A percentile compares a stretch with the other conserved stretches of the same genome.
phyloP scores from a whole-genome alignment of 352 stramenopile genomes.

The Globisporangium spiculum region DNA sequence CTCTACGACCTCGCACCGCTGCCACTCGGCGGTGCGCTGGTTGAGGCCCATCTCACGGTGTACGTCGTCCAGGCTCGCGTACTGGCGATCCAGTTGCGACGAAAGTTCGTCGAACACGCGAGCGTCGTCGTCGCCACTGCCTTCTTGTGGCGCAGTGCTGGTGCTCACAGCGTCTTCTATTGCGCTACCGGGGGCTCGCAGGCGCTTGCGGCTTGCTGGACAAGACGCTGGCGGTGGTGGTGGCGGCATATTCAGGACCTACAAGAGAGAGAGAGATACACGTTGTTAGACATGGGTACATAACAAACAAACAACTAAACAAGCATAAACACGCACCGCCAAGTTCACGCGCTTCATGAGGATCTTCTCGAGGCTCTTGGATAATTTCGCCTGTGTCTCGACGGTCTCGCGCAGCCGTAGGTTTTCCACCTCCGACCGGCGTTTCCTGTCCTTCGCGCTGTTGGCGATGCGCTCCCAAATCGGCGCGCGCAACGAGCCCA shows the following conservation, averaged over 20 bases:
- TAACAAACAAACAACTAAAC: neutral
- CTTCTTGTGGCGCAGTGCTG: neutral
- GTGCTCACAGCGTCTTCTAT: neutral
- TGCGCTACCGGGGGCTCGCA: neutral
- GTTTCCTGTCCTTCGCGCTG: slow-evolving; percentile 52
- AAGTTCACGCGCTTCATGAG: slow-evolving; percentile 41
- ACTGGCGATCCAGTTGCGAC: neutral
- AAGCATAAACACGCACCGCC: slow-evolving; percentile 3
- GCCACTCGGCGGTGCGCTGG: neutral
- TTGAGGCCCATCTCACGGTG: neutral
- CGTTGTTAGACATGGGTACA: neutral
- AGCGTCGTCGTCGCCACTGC: neutral
- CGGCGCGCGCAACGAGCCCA: neutral
- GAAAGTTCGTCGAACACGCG: neutral
- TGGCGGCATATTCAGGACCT: neutral
- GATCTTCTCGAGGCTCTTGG: slow-evolving; percentile 44
- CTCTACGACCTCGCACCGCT: neutral
- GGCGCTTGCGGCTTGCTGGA: neutral
- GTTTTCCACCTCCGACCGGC: slow-evolving; percentile 61
- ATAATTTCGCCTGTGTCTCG: slow-evolving; percentile 46
- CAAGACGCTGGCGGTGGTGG: neutral
- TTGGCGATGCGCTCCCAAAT: slow-evolving; percentile 56
- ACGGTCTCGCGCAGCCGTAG: slow-evolving; percentile 40
- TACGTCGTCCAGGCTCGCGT: neutral
- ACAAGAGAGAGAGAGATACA: neutral